A percentile compares a stretch with the other conserved stretches of the same genome.
Conservation (phyloP, 2,329 filamentous ascomycete genomes). For the Didymella segeticola region DNA sequence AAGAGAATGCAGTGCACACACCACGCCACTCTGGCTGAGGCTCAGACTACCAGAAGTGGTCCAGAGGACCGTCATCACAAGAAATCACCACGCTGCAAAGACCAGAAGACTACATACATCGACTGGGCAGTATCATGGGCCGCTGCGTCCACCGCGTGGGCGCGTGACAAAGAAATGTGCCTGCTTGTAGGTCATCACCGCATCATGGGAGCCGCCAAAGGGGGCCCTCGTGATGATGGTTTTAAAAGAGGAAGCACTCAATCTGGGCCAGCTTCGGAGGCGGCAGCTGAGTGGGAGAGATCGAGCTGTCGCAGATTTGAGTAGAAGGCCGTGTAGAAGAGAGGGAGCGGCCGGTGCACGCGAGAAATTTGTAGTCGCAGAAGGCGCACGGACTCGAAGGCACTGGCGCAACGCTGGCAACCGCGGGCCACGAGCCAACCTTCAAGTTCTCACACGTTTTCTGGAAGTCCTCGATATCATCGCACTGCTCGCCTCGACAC, state of each 20-base stretch:
- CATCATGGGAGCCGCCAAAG: slow-evolving; percentile 67
- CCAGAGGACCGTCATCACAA: slow-evolving; percentile 45
- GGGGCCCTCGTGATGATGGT: slow-evolving; percentile 79
- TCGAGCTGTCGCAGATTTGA: slow-evolving; percentile 76
- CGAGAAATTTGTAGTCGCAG: slow-evolving; percentile 31
- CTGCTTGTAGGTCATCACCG: slow-evolving; percentile 72
- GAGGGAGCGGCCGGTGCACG: slow-evolving; percentile 19
- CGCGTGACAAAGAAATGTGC: slow-evolving; percentile 56
- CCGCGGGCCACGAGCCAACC: slow-evolving; percentile 35
- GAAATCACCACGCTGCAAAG: slow-evolving; percentile 17
- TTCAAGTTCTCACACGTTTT: slow-evolving; percentile 40
- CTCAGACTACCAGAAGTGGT: slow-evolving; percentile 52
- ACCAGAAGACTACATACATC: slow-evolving; percentile 15
- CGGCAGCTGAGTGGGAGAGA: slow-evolving; percentile 66
- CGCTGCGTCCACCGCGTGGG: slow-evolving; percentile 26
- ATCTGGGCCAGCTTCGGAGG: slow-evolving; percentile 76
- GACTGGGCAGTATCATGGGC: background rate
- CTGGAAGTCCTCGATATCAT: slow-evolving; percentile 29
- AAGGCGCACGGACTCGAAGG: slow-evolving; percentile 17
- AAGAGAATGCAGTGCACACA: slow-evolving; percentile 40
- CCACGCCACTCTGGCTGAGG: slow-evolving; percentile 46
- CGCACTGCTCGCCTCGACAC: slow-evolving; percentile 26
- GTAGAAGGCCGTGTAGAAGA: slow-evolving; percentile 66
- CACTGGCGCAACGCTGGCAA: slow-evolving; percentile 11
- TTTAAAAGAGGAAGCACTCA: slow-evolving; percentile 73